These are phyloP conservation scores for Glycine latifolia DNA, from an alignment of 306 rosid genomes.

Conservation along the genomic window DNA sequence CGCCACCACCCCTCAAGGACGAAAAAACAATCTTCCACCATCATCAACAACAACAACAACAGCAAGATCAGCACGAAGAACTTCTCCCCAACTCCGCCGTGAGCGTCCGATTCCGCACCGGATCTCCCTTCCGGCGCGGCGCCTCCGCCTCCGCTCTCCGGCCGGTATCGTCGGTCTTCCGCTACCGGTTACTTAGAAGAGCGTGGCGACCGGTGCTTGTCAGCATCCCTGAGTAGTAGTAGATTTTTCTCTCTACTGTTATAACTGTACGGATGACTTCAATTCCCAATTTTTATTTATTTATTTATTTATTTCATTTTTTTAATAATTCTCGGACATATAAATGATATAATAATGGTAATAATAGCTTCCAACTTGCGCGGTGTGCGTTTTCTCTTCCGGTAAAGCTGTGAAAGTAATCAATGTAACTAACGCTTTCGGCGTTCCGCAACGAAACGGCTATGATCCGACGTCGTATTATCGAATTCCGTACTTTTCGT, in stretches of 20 bases:
- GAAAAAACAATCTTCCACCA: slow-evolving; percentile 48
- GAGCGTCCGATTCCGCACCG: slow-evolving; percentile 36
- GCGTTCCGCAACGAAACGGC: background rate
- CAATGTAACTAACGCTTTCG: slow-evolving; percentile 28
- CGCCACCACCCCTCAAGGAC: slow-evolving; percentile 67
- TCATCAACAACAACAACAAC: background rate
- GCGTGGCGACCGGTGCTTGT: slow-evolving; percentile 89
- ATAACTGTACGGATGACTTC: slow-evolving; percentile 49
- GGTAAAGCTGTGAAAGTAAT: background rate
- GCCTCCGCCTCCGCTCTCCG: slow-evolving; percentile 55
- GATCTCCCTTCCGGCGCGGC: slow-evolving; percentile 50
- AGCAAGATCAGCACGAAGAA: slow-evolving; percentile 41
- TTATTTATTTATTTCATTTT: slow-evolving; percentile 39
- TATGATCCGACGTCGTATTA: background rate
- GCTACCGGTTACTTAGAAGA: slow-evolving; percentile 76
- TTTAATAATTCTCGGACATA: slow-evolving; percentile 15
- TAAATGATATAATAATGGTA: slow-evolving; percentile 5
- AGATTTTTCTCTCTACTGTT: background rate
- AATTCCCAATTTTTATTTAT: slow-evolving; percentile 33
- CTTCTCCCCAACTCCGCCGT: slow-evolving; percentile 38
- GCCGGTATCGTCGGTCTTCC: slow-evolving; percentile 71
- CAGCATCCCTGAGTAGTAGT: slow-evolving; percentile 74
- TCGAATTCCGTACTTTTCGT: background rate
- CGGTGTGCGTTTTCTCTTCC: slow-evolving; percentile 8
- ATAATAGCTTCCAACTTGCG: slow-evolving; percentile 43